These are phyloP conservation scores for Striga asiatica DNA, from an alignment of 257 asterid species.

Conservation along the genomic window DNA sequence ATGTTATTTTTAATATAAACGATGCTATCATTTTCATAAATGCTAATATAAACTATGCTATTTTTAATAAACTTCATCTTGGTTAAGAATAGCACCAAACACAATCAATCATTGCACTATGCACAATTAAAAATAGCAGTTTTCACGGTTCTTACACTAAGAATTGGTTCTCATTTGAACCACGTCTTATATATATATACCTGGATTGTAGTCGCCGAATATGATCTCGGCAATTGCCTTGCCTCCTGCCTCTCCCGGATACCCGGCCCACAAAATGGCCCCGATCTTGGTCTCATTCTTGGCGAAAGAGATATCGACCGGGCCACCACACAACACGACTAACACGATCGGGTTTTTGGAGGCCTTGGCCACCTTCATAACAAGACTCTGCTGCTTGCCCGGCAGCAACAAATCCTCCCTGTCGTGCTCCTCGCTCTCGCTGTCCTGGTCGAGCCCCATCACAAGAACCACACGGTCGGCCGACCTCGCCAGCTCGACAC, in stretches of 20 bases:
- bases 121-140: too few species aligned
- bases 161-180: too few species aligned
- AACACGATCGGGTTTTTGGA: neutral
- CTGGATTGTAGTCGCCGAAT: slow-evolving; percentile 74
- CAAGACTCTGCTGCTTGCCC: neutral
- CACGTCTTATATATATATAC: too few species aligned
- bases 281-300: neutral
- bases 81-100: too few species aligned
- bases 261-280: neutral
- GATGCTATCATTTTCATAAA: too few species aligned
- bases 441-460: neutral
- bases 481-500: neutral
- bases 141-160: too few species aligned
- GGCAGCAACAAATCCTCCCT: neutral
- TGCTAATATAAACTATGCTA: too few species aligned
- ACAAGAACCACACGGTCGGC: neutral
- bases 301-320: neutral
- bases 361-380: neutral
- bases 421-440: neutral
- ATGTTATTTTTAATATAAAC: too few species aligned
- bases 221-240: slow-evolving; percentile 56
- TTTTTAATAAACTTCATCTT: too few species aligned
- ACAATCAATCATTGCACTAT: too few species aligned
- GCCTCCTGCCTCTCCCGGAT: slow-evolving; percentile 72
- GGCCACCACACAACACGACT: neutral